Evolutionary conservation across 2,329 filamentous ascomycete genomes (phyloP), one percentile per base, ranked within the genome.

Genomic region (Westerdykella sp.): DNA sequence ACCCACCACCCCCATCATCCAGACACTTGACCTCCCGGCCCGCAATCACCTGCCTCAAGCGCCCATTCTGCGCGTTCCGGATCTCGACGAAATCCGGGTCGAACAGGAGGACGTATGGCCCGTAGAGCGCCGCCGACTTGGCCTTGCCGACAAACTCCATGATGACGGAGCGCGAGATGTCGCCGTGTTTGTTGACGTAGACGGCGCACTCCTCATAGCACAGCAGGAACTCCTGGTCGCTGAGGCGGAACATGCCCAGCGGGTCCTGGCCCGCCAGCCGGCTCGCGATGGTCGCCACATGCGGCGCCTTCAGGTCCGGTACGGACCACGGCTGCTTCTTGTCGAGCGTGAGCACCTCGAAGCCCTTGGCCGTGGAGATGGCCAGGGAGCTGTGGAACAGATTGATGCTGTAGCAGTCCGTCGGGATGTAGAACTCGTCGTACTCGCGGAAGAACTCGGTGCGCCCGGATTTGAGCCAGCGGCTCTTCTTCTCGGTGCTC

Each of bases 131-230:
- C 2, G 90, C 90, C 11, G 82, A 81, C 49, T 84, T 83, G 1
- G 93, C 93, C 59, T 85, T 91, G 53, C 93, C 93, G n/a, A 95
- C 93, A 66, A 97, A 98, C 63, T 97, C 89, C 89, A 98, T 95
- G 59, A 97, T 90, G 45, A 97, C 87, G 22, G 85, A 88, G 37
- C 94, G 85, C 32, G 83, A 91, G 22, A 98, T 88, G 48, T 98
- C 93, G 53, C 93, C 93, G 67, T 97, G 89, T 69, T 97, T 96
- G 73, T 98, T 94, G 62, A 97, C 86, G 60, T 97, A 98, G 7
- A 98, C 90, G 14, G 90, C 93, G 56, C 91, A 97, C 67, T 96
- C 89, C 67, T 94, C 87, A 66, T 97, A 98, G 31, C 86, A 87
- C 39, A 96, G 81, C 21, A 98, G 73, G 69, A 97, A 98, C 65